These are phyloP conservation scores for Quercus wislizeni DNA, from an alignment of 306 rosid species.

Conservation along the genomic window DNA sequence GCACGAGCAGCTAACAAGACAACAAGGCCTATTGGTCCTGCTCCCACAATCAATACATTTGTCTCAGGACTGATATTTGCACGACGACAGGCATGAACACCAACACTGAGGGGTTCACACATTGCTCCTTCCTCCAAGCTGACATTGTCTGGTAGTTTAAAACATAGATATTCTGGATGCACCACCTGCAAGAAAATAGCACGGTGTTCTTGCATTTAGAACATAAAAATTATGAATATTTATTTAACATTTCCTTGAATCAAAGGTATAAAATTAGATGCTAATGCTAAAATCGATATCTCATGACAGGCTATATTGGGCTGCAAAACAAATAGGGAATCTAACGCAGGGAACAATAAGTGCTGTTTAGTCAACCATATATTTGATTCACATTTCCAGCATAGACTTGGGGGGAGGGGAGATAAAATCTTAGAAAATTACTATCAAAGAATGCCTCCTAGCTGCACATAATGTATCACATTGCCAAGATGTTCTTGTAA, in stretches of 20 bases:
- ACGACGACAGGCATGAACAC: slow-evolving; percentile 45
- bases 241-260: not conserved
- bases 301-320: not conserved
- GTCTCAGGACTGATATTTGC: slow-evolving; percentile 38
- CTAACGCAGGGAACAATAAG: not conserved
- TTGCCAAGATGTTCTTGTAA: not conserved
- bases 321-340: not conserved
- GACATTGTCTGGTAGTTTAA: slow-evolving; percentile 35
- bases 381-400: not conserved
- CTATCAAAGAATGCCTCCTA: not conserved
- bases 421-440: not conserved
- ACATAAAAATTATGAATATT: not conserved
- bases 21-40: slow-evolving; percentile 48
- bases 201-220: not conserved
- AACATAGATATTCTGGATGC: slow-evolving; percentile 40
- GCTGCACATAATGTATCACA: not conserved
- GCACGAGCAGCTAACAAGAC: slow-evolving; percentile 41
- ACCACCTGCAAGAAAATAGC: slow-evolving; percentile 29
- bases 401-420: not conserved
- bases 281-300: too few relatives aligned
- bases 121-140: slow-evolving; percentile 53
- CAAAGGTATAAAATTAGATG: not conserved
- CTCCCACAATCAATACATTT: slow-evolving; percentile 37
- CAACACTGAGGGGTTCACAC: slow-evolving; percentile 46
- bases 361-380: not conserved